Evolutionary conservation across 2,329 filamentous ascomycete genomes (phyloP).

Genomic region (Colletotrichum sp.): DNA sequence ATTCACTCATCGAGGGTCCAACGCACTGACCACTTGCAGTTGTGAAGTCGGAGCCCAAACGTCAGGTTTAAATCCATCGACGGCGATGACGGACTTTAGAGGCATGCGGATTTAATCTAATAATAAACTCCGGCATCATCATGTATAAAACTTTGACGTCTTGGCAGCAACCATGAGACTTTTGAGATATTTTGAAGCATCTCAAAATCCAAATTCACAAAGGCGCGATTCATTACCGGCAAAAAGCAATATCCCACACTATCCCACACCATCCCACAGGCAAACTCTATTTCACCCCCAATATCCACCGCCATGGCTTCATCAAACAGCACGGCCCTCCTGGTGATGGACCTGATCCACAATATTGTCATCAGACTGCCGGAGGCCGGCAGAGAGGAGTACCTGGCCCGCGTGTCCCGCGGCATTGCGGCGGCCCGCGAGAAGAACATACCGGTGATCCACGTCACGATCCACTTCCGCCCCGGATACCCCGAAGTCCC

Average conservation of each 20-base stretch:
- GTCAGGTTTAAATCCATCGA: background rate
- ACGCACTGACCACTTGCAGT: background rate
- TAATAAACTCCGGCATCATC: background rate
- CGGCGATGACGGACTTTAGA: background rate
- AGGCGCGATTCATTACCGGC: background rate
- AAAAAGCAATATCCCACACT: background rate
- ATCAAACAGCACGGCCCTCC: background rate
- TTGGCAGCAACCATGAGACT: background rate
- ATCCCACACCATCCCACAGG: background rate
- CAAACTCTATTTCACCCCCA: background rate
- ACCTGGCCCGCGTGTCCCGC: background rate
- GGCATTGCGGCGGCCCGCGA: background rate
- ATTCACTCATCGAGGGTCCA: background rate
- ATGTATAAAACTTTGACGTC: background rate
- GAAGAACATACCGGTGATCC: background rate
- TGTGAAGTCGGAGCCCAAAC: background rate
- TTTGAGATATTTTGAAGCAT: background rate
- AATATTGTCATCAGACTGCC: background rate
- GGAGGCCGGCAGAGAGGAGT: background rate
- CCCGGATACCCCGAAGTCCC: background rate
- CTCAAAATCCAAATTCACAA: background rate
- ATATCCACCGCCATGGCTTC: background rate
- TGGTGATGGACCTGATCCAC: background rate
- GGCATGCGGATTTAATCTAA: background rate
- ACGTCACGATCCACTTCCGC: background rate